Evolutionary conservation across 129 eudicot species (phyloP).

Genomic region (Solidago caesia): DNA sequence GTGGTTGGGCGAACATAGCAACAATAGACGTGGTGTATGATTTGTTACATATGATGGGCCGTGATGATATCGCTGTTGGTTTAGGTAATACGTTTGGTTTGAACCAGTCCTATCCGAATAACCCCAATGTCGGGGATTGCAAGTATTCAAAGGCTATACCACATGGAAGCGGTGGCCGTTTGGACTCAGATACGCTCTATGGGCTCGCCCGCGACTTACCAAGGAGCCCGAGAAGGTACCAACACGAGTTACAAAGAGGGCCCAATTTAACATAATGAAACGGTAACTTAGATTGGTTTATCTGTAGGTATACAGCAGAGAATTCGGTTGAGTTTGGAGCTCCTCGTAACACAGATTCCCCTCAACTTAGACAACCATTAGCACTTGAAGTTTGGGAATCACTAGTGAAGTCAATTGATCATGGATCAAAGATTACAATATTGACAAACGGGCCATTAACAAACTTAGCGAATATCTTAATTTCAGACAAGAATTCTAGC

Average conservation of each 20-base stretch:
- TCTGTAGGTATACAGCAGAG: conserved; percentile 64
- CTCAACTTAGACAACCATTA: conserved; percentile 68
- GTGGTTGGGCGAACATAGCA: conserved; percentile 94
- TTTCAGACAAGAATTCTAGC: conserved; percentile 43
- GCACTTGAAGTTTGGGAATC: conserved; percentile 72
- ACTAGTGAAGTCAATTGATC: conserved; percentile 38
- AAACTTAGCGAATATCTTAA: conserved; percentile 59
- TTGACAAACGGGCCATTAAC: conserved; percentile 83
- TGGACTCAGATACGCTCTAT: conserved; percentile 82
- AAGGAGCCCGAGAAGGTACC: conserved; percentile 85
- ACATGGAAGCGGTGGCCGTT: conserved; percentile 82
- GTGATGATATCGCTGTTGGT: conserved; percentile 87
- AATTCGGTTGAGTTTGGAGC: conserved; percentile 66
- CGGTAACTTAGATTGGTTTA: neutral
- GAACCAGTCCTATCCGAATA: conserved; percentile 50
- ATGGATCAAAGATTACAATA: conserved; percentile 56
- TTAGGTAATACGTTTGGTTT: conserved; percentile 66
- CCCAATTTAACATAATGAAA: neutral
- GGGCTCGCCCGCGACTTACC: conserved; percentile 87
- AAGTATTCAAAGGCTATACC: conserved; percentile 77
- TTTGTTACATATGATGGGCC: conserved; percentile 97
- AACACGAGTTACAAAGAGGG: neutral
- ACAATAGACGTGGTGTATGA: conserved; percentile 85
- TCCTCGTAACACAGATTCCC: conserved; percentile 67
- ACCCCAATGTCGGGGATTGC: conserved; percentile 61